Base-by-base conservation (phyloP, 805 yeast species). In the Barnettozyma botsteinii region DNA sequence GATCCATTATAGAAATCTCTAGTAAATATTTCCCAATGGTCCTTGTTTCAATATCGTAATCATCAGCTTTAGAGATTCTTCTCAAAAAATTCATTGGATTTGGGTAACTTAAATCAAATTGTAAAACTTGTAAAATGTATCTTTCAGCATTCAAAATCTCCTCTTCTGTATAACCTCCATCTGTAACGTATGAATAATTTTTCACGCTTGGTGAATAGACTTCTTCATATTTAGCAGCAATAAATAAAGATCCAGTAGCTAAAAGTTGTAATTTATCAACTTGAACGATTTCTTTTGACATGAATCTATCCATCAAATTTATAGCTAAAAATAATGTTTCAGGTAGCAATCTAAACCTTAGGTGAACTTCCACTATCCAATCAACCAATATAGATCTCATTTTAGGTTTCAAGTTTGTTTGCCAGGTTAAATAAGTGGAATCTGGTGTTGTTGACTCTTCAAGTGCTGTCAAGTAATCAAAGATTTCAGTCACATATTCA, bases 211-310 rank as follows among this genome's bases (percentile, higher is more conserved):
- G 97, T 10, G 87, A 72, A 57, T 80, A 83, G 21, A 89, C 94
- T 64, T 89, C 97, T 65, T 89, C 96, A 60, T 84, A 85, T 62
- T 88, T 88, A 13, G 96, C 94, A 30, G 96, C 95, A 45, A 87
- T 82, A 61, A 87, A 85, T 42, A 89, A 65, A 11, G 89, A 73
- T 1, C 95, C 85, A 1, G 93, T 84, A 5, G 96, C 96, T 40
- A 87, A 69, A 46, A 88, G 70, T 66, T 89, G 97, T 36, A 89
- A 63, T 61, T 84, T 77, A 53, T 81, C 87, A 43, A 88, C 77
- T 42, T 81, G 81, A 19, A 85, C 89, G 30, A 72, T 69, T 53
- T 83, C 87, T 40, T 71, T 65, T 7, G 88, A 76, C 75, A 89
- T 74, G 61, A 84, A 87, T 49, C 96, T 66, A 64, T 89, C 97